Conservation (phyloP, 345 rosid species). For the Rhodamnia rubescens region DNA sequence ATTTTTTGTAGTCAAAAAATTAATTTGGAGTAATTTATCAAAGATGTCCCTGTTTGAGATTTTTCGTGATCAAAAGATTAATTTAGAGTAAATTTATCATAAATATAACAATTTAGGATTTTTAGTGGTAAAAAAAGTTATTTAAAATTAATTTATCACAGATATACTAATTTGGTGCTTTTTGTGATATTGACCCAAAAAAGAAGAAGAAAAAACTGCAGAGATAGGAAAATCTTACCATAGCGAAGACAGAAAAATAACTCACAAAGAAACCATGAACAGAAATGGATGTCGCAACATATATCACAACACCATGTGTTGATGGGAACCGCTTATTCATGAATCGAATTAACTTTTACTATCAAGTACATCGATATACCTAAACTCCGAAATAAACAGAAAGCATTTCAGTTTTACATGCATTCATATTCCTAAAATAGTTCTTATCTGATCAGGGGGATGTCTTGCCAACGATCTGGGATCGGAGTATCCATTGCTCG, state of each 20-base stretch:
- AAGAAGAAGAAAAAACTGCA: not conserved
- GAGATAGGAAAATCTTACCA: not conserved
- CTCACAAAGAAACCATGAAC: not conserved
- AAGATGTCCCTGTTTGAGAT: no score
- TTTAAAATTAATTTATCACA: no score
- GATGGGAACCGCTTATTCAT: not conserved
- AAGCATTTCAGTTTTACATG: not conserved
- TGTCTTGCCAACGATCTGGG: slow-evolving; percentile 86
- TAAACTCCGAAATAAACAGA: not conserved
- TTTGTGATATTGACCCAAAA: no score
- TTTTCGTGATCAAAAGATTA: no score
- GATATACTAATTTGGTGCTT: no score
- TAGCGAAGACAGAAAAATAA: not conserved
- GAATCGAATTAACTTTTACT: not conserved
- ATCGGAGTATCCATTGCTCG: slow-evolving; percentile 57
- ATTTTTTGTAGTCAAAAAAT: no score
- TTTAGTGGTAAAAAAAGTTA: no score
- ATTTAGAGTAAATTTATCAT: no score
- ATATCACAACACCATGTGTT: not conserved
- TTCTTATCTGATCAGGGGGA: slow-evolving; percentile 90
- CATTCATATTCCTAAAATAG: slow-evolving; percentile 77
- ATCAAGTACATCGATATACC: not conserved
- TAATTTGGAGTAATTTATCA: no score
- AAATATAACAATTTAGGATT: no score
- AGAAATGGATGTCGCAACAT: not conserved